phyloP scores from a whole-genome alignment of 2,329 filamentous ascomycete species.

The Colletotrichum sp. region DNA sequence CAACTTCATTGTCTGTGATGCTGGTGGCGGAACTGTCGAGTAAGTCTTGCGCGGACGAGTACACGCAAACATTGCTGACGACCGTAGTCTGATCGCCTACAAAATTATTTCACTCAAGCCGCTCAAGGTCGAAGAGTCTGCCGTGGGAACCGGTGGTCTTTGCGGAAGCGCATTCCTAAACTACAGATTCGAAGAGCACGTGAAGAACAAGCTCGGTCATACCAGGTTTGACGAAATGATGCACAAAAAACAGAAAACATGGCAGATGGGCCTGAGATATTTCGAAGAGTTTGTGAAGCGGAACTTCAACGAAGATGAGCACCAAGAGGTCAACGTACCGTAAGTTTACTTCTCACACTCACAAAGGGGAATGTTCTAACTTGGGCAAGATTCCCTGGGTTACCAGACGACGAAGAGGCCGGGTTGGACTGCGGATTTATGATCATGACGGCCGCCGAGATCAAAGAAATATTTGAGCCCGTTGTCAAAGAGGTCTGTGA shows the following conservation, averaged over 20 bases:
- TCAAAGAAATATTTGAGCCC: slow-evolving; percentile 77
- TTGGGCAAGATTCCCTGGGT: slow-evolving; percentile 65
- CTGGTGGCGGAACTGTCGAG: slow-evolving; percentile 72
- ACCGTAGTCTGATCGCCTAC: slow-evolving; percentile 72
- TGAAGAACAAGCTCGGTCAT: slow-evolving; percentile 69
- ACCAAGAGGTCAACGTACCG: slow-evolving; percentile 79
- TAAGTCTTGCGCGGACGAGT: slow-evolving; percentile 36
- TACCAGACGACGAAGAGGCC: slow-evolving; percentile 77
- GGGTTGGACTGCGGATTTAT: slow-evolving; percentile 79
- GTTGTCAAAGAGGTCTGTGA: slow-evolving; percentile 75
- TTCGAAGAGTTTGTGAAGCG: slow-evolving; percentile 88
- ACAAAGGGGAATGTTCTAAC: background rate
- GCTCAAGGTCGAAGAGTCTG: slow-evolving; percentile 77
- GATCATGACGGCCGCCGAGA: slow-evolving; percentile 70
- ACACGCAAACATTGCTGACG: slow-evolving; percentile 23
- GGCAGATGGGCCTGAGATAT: slow-evolving; percentile 79
- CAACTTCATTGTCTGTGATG: slow-evolving; percentile 68
- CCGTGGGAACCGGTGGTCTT: slow-evolving; percentile 77
- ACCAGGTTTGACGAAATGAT: slow-evolving; percentile 77
- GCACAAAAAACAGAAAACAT: slow-evolving; percentile 77
- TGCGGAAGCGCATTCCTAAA: slow-evolving; percentile 83
- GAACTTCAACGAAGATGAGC: slow-evolving; percentile 81
- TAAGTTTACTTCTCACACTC: slow-evolving; percentile 37
- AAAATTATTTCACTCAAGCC: slow-evolving; percentile 77
- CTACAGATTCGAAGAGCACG: slow-evolving; percentile 81